Conservation (phyloP, 2,329 filamentous ascomycete genomes). For the Fusarium sp. region DNA sequence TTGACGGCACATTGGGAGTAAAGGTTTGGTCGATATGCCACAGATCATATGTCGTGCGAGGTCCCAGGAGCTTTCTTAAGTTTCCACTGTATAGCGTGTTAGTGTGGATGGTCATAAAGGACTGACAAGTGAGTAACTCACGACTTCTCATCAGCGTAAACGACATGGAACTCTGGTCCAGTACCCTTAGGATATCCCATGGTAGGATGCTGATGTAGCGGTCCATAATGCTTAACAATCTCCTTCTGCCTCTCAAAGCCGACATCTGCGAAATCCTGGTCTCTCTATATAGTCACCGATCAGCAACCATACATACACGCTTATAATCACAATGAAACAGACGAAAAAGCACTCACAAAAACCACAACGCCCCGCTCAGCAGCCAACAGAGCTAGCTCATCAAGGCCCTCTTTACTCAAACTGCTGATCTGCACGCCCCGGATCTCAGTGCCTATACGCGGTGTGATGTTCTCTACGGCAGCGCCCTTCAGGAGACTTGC, state of each 20-base stretch:
- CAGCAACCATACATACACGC: background rate
- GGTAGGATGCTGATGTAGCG: constrained; percentile 50
- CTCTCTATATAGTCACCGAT: constrained; percentile 38
- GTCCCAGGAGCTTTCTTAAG: constrained; percentile 47
- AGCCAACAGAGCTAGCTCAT: constrained; percentile 50
- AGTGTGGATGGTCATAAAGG: fast-evolving
- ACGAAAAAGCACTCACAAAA: constrained; percentile 41
- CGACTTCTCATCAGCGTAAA: constrained; percentile 52
- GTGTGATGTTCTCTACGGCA: constrained; percentile 45
- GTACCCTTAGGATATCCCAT: constrained; percentile 52
- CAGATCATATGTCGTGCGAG: constrained; percentile 48
- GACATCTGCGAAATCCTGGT: constrained; percentile 52
- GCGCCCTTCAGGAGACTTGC: constrained; percentile 41
- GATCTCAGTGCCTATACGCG: constrained; percentile 50
- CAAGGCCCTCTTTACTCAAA: constrained; percentile 44
- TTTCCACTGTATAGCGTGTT: constrained; percentile 37
- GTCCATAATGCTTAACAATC: constrained; percentile 51
- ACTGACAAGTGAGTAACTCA: constrained; percentile 12
- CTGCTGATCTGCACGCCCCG: constrained; percentile 49
- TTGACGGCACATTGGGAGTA: constrained; percentile 50
- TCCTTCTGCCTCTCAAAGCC: constrained; percentile 51
- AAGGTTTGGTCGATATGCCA: constrained; percentile 54
- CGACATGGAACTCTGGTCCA: constrained; percentile 51
- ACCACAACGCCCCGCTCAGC: constrained; percentile 51
- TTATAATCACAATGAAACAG: no score